phyloP scores from a whole-genome alignment of 176 grass and related monocot species.

The Juncus inflexus region DNA sequence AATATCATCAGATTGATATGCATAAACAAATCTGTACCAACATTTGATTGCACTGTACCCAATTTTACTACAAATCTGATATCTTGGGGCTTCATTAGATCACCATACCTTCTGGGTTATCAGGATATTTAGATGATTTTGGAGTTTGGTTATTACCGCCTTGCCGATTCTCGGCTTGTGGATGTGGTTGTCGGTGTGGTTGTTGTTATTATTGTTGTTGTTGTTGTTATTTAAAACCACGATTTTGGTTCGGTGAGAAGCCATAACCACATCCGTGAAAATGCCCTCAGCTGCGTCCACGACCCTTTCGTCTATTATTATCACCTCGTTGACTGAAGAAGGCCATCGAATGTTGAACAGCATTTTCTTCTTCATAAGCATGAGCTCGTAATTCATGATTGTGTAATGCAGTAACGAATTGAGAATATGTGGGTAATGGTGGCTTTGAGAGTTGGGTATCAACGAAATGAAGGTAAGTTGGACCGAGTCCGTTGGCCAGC shows the following conservation, averaged over 20 bases:
- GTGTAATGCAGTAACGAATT: not conserved
- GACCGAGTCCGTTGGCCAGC: not conserved
- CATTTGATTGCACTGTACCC: too few species aligned
- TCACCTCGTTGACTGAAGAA: not conserved
- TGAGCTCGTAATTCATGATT: not conserved
- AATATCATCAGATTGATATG: too few species aligned
- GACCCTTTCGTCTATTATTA: not conserved
- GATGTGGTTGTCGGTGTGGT: too few species aligned
- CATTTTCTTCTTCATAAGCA: not conserved
- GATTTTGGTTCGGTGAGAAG: not conserved
- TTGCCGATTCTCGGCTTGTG: not conserved
- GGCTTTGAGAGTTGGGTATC: not conserved
- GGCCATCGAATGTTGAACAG: not conserved
- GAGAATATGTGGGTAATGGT: not conserved
- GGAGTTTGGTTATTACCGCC: not conserved
- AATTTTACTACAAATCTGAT: too few species aligned
- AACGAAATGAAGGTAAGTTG: not conserved
- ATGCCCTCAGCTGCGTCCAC: not conserved
- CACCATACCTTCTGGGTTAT: not conserved
- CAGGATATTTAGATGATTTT: not conserved
- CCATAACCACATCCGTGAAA: not conserved
- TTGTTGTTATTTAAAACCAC: not conserved
- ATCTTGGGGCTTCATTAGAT: not conserved
- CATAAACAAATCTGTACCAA: too few species aligned
- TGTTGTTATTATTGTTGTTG: not conserved